Evolutionary conservation across 768 basidiomycete genomes (phyloP).

Genomic region (Rhizopogon vesiculosus): DNA sequence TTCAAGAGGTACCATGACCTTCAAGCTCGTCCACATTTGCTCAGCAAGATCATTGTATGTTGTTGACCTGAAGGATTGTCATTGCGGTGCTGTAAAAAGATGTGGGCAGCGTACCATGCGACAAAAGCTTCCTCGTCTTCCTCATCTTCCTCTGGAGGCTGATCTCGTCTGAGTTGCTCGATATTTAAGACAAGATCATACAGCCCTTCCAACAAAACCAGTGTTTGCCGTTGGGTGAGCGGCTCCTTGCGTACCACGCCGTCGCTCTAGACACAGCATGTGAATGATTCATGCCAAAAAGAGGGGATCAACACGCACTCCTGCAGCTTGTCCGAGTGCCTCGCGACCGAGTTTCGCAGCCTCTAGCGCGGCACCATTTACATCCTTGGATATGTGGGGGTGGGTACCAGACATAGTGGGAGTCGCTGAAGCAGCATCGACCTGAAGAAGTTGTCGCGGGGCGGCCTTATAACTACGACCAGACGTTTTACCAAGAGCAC

Average conservation of each 20-base stretch:
- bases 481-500: slow-evolving; percentile 92
- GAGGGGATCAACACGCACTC: slow-evolving; percentile 32
- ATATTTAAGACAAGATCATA: slow-evolving; percentile 82
- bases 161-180: slow-evolving; percentile 80
- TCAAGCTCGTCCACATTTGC: slow-evolving; percentile 72
- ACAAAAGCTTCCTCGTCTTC: slow-evolving; percentile 36
- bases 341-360: slow-evolving; percentile 73
- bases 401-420: slow-evolving; percentile 37
- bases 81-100: slow-evolving; percentile 2
- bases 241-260: slow-evolving; percentile 66
- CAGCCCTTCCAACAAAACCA: slow-evolving; percentile 75
- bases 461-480: slow-evolving; percentile 93
- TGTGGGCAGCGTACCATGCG: slow-evolving; percentile 38
- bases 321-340: slow-evolving; percentile 57
- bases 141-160: slow-evolving; percentile 53
- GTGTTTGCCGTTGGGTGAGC: slow-evolving; percentile 70
- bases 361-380: slow-evolving; percentile 60
- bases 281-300: background rate
- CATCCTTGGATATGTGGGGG: slow-evolving; percentile 49
- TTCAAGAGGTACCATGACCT: slow-evolving; percentile 89
- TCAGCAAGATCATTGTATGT: slow-evolving; percentile 58
- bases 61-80: slow-evolving; percentile 41
- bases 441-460: slow-evolving; percentile 93
- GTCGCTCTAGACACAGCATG: slow-evolving; percentile 39
- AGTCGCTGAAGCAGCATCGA: slow-evolving; percentile 49